Conservation (phyloP, 2,329 filamentous ascomycete species). For the Botrytis medusae region DNA sequence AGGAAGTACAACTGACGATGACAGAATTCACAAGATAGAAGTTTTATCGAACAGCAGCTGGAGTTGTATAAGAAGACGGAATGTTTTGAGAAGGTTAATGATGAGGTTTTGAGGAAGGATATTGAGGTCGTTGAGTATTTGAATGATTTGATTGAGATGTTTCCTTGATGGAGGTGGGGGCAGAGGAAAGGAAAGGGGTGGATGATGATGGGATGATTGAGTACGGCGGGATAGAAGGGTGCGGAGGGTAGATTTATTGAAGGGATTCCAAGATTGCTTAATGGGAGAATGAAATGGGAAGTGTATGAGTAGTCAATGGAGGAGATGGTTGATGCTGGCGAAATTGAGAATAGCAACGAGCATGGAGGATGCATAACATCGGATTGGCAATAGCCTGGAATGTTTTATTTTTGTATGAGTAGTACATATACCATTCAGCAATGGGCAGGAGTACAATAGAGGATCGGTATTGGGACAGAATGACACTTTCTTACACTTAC, state of each 20-base stretch:
- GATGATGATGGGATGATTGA: too few species aligned
- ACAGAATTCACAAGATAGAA: slow-evolving; percentile 38
- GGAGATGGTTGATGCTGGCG: background rate
- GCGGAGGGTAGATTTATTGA: background rate
- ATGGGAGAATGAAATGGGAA: background rate
- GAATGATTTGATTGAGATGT: slow-evolving; percentile 39
- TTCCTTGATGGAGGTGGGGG: background rate
- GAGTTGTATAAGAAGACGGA: slow-evolving; percentile 31
- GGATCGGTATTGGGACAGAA: background rate
- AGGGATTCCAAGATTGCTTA: background rate
- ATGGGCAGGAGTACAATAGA: background rate
- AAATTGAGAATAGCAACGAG: background rate
- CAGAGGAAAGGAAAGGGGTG: background rate
- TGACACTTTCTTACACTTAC: background rate
- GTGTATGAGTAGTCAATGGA: background rate
- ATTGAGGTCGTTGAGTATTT: slow-evolving; percentile 41
- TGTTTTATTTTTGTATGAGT: background rate
- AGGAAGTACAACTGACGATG: background rate
- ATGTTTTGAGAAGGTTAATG: slow-evolving; percentile 37
- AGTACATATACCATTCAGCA: background rate
- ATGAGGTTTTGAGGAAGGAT: slow-evolving; percentile 38
- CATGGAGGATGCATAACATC: background rate
- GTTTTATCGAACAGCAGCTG: slow-evolving; percentile 41
- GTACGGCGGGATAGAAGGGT: background rate
- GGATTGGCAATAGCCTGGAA: background rate